These are phyloP conservation scores for Aspergillus haitiensis DNA, from an alignment of 495 filamentous ascomycete genomes.

Conservation along the genomic window DNA sequence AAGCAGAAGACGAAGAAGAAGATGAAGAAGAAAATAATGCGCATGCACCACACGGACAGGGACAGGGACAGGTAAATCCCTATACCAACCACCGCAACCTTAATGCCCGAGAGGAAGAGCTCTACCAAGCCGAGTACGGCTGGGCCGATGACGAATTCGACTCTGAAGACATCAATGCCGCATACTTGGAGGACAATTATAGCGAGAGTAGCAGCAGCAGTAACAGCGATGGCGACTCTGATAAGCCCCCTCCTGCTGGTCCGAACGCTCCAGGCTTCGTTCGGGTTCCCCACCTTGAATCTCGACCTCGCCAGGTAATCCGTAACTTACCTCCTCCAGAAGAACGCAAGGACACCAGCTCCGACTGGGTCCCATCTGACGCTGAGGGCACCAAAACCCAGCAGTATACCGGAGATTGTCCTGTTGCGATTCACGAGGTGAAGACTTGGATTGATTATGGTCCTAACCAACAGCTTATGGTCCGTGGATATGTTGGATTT, in stretches of 20 bases:
- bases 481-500: conserved; percentile 18
- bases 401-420: conserved; percentile 10
- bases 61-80: too few species aligned
- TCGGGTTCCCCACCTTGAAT: too few species aligned
- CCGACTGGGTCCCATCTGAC: conserved; percentile 15
- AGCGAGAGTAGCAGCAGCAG: conserved; percentile 4
- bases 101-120: background rate
- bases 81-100: too few species aligned
- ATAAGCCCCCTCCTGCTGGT: too few species aligned
- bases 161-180: background rate
- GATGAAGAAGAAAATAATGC: background rate
- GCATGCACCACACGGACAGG: too few species aligned
- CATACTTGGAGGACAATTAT: background rate
- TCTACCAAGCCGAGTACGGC: background rate
- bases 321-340: background rate
- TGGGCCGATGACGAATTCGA: conserved; percentile 16
- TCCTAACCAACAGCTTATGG: background rate
- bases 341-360: background rate
- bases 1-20: background rate
- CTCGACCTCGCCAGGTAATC: background rate
- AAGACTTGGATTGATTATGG: background rate
- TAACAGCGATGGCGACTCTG: background rate
- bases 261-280: too few species aligned
- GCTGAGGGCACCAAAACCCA: conserved; percentile 15
- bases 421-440: conserved; percentile 19